phyloP scores from a whole-genome alignment of 192 early-diverging fungal genomes.

The Gigaspora rosea region DNA sequence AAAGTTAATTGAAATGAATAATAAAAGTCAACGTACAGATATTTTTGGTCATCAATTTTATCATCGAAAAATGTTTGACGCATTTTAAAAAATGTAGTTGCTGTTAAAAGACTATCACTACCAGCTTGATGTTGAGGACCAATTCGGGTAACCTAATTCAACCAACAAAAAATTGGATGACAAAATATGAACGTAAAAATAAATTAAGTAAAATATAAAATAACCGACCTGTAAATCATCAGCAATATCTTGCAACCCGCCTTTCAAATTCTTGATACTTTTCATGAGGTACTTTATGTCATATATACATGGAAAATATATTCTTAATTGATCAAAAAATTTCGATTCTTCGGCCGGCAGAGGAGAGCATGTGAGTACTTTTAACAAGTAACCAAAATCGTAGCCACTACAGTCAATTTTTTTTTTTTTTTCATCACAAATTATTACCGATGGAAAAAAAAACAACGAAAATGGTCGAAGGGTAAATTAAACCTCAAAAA shows the following conservation, averaged over 20 bases:
- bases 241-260: constrained; percentile 97
- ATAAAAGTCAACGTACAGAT: constrained; percentile 55
- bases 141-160: constrained; percentile 74
- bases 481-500: no score
- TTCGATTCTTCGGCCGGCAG: constrained; percentile 92
- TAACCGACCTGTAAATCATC: constrained; percentile 80
- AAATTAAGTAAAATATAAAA: constrained; percentile 35
- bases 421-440: no score
- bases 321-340: constrained; percentile 89
- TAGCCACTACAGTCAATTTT: constrained; percentile 68
- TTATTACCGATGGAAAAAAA: no score
- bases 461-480: no score
- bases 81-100: constrained; percentile 99
- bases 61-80: constrained; percentile 96
- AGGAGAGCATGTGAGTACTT: constrained; percentile 87
- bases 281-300: constrained; percentile 99
- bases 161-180: neutral
- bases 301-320: constrained; percentile 98
- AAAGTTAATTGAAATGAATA: neutral
- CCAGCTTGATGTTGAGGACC: constrained; percentile 99
- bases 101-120: constrained; percentile 93
- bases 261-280: constrained; percentile 93
- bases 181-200: neutral
- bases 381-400: constrained; percentile 98
- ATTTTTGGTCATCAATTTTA: constrained; percentile 91